Percentiles rank a stretch among this genome's conserved stretches.
Conservation (phyloP, 73 alveolate species). For the Symbiodinium pilosum region DNA sequence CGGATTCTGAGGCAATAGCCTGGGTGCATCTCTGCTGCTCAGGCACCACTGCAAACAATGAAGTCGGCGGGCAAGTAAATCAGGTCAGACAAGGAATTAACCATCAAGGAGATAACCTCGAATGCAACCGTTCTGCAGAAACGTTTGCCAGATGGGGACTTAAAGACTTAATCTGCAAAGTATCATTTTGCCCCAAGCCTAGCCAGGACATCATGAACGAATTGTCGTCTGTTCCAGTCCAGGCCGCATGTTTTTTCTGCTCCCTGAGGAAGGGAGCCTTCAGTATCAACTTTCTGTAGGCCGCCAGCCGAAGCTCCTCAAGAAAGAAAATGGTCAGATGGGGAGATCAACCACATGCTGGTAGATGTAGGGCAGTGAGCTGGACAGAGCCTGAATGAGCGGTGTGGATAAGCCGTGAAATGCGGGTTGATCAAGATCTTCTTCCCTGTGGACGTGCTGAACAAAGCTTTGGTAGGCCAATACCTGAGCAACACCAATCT, state of each 20-base stretch:
- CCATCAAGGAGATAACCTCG: constrained; percentile 85
- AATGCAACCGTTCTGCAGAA: too few relatives aligned
- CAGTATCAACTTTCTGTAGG: constrained; percentile 49
- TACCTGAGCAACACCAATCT: too few relatives aligned
- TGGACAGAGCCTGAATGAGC: constrained; percentile 56
- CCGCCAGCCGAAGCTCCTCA: constrained; percentile 75
- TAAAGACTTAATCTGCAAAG: too few relatives aligned
- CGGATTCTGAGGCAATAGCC: too few relatives aligned
- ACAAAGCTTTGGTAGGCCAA: constrained; percentile 78
- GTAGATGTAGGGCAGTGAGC: too few relatives aligned
- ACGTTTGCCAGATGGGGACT: too few relatives aligned
- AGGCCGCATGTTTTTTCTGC: constrained; percentile 73
- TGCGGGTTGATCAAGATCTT: constrained; percentile 79
- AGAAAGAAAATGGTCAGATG: too few relatives aligned
- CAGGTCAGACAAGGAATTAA: constrained; percentile 25
- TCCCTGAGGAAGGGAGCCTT: constrained; percentile 86
- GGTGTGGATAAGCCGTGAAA: constrained; percentile 83
- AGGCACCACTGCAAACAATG: constrained; percentile 77
- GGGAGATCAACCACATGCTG: too few relatives aligned
- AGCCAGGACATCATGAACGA: too few relatives aligned
- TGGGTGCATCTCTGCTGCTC: neutral
- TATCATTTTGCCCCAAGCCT: neutral
- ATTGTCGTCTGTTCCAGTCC: neutral
- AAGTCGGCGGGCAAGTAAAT: constrained; percentile 83
- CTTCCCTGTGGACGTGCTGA: constrained; percentile 88